Conservation (phyloP, 345 rosid genomes). For the Sisymbrium irio region DNA sequence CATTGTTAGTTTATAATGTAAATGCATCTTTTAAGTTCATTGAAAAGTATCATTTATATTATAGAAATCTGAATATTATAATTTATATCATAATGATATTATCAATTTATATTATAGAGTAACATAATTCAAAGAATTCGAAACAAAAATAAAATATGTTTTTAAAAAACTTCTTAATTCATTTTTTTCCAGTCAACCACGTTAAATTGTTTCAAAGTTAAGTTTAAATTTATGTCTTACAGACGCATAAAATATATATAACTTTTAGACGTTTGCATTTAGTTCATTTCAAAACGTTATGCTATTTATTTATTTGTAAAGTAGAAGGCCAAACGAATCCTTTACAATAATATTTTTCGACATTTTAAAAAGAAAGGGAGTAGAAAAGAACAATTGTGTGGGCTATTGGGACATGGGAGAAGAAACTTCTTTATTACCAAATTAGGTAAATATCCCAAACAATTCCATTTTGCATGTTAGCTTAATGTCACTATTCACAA, state of each 20-base stretch:
- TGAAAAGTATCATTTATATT: no score
- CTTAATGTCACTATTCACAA: slow-evolving; percentile 35
- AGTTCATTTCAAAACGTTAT: background rate
- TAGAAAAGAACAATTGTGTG: slow-evolving; percentile 16
- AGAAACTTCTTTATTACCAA: slow-evolving; percentile 33
- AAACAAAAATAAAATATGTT: background rate
- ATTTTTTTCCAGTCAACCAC: background rate
- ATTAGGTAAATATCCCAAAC: slow-evolving; percentile 30
- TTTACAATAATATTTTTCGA: background rate
- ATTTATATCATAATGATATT: background rate
- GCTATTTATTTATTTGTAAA: background rate
- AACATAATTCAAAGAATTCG: no score
- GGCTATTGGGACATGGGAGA: slow-evolving; percentile 26
- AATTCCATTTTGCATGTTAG: slow-evolving; percentile 31
- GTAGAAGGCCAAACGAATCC: background rate
- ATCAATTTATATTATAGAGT: background rate
- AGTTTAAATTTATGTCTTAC: background rate
- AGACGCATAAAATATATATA: background rate
- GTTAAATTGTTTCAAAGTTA: background rate
- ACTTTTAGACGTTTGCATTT: background rate
- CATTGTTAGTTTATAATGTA: background rate
- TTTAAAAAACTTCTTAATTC: background rate
- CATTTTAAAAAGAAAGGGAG: background rate
- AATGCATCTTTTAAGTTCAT: background rate
- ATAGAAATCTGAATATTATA: background rate